Evolutionary conservation across 164 flowering plant species (phyloP), one percentile per base, ranked within the genome.

Genomic region (Nymphaea thermarum): DNA sequence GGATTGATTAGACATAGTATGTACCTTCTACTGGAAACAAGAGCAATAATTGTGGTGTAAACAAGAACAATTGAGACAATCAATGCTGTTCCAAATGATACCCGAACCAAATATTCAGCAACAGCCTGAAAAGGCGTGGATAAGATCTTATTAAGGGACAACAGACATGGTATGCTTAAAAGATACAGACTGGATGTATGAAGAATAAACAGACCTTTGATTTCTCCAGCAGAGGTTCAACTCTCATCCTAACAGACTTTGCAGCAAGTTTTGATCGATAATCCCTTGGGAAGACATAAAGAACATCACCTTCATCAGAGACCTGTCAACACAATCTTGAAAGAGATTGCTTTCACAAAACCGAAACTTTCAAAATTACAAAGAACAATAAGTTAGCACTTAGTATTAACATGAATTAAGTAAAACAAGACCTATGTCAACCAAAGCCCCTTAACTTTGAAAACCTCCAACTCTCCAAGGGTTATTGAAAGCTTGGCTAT

Each of bases 291-390:
- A 94, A 94, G 66, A 91, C 98, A 80, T 90, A 91, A 18, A 94
- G 85, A 67, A 94, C 92, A 74, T 91, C 99, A 10, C 99, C 99
- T 79, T 94, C 98, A 81, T 90, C 94, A 15, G 99, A 91, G 44
- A 94, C 99, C 99, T 94, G 87, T 71, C 63, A 69, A 83, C 63
- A 75, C 74, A 72, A 81, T 82, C 83, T 80, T 83, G 74, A 81
- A 80, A 77, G 71, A 63, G 71, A 74, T 81, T 80, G 79, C 71
- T 64, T 61, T 74, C 73, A 80, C 44, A 60, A 78, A 80, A 81
- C 75, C 76, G 80, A 84, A 69, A 80, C 77, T 73, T 77, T 77
- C 76, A 75, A 76, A 79, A 60, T 25, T 70, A 71, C 68, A 63
- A 62, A 66, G 43, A 11, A 7, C 4, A 12, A 25, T 25, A 25